phyloP scores from a whole-genome alignment of 164 flowering plant species.

The Paratinospora sagittata region DNA sequence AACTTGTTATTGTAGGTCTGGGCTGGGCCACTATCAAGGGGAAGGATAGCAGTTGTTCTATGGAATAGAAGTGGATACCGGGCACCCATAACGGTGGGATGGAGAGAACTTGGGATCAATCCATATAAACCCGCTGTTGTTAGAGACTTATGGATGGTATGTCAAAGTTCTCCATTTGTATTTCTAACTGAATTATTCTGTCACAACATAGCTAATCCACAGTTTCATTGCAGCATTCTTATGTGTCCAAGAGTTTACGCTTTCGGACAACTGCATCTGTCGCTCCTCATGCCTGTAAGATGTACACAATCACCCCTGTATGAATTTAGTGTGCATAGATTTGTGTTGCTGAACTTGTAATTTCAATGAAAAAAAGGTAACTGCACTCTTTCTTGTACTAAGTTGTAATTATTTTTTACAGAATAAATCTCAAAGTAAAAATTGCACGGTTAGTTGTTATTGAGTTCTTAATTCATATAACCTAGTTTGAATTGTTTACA shows the following conservation, averaged over 20 bases:
- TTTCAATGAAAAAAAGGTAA: neutral
- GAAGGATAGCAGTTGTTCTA: slow-evolving; percentile 37
- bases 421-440: too few relatives aligned
- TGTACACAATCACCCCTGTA: slow-evolving; percentile 33
- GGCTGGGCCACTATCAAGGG: slow-evolving; percentile 38
- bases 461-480: too few relatives aligned
- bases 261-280: slow-evolving; percentile 29
- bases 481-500: neutral
- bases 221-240: slow-evolving; percentile 31
- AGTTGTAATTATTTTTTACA: too few relatives aligned
- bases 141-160: slow-evolving; percentile 43
- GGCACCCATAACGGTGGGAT: slow-evolving; percentile 32
- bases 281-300: slow-evolving; percentile 42
- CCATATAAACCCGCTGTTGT: slow-evolving; percentile 21
- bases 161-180: neutral
- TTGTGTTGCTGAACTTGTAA: neutral
- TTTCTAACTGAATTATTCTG: neutral
- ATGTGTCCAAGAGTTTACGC: slow-evolving; percentile 24
- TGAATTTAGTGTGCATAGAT: neutral
- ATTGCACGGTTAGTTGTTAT: too few relatives aligned
- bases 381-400: neutral
- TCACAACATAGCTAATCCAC: neutral
- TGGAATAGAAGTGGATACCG: slow-evolving; percentile 38
- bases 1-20: too few relatives aligned
- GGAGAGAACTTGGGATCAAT: slow-evolving; percentile 40